These are phyloP conservation scores for Chiua sp. DNA, from an alignment of 1,284 basidiomycete genomes.

Conservation along the genomic window DNA sequence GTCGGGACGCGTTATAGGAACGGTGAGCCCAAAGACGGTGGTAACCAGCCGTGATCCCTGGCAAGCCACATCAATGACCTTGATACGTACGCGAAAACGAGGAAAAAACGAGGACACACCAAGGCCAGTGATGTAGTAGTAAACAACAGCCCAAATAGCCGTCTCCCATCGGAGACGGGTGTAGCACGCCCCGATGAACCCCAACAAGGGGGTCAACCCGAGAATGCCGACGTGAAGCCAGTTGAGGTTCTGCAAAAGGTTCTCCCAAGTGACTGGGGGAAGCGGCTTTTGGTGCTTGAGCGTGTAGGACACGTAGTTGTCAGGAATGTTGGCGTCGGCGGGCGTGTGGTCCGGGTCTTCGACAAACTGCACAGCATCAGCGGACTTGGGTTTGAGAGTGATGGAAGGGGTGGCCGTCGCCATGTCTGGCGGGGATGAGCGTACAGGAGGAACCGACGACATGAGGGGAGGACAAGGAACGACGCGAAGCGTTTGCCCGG, in stretches of 20 bases:
- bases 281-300: constrained; percentile 78
- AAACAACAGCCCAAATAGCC: constrained; percentile 70
- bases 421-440: constrained; percentile 30
- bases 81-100: constrained; percentile 10
- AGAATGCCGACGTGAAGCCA: constrained; percentile 70
- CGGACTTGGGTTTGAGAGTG: constrained; percentile 20
- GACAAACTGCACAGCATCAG: constrained; percentile 19
- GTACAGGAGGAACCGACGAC: constrained; percentile 32
- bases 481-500: constrained; percentile 1
- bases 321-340: constrained; percentile 74
- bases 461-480: constrained; percentile 23
- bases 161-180: constrained; percentile 73
- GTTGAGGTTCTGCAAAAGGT: constrained; percentile 75
- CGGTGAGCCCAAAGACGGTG: constrained; percentile 95
- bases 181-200: constrained; percentile 69
- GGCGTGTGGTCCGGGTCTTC: constrained; percentile 49
- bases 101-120: constrained; percentile 45
- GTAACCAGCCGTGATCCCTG: constrained; percentile 80
- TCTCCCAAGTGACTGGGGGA: constrained; percentile 78
- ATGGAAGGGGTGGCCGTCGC: constrained; percentile 32
- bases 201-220: constrained; percentile 72
- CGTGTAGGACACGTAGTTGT: constrained; percentile 90
- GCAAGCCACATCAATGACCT: neutral
- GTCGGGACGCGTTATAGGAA: constrained; percentile 85
- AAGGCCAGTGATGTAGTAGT: constrained; percentile 88